Evolutionary conservation across 1,284 basidiomycete species (phyloP), one percentile per base, ranked within the genome.

Genomic region (Cystodermella granulosa): DNA sequence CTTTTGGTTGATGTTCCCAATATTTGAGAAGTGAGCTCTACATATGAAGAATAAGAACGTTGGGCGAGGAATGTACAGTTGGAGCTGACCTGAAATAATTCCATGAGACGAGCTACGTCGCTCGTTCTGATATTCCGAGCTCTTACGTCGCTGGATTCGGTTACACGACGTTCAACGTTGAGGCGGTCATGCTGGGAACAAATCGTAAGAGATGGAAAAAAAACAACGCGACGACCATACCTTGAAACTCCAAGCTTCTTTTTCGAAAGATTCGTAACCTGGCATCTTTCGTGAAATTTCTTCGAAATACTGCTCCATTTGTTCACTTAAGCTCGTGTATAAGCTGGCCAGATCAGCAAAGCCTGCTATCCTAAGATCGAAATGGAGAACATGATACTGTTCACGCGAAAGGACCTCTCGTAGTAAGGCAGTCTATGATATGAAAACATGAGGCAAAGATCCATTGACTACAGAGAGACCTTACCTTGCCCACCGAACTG

Each of bases 41-140:
- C 11, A n/a, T 28, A 48, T 26, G 37, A 42, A 11, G 40, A 18
- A 34, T 48, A 49, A 41, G 16, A 43, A 24, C 8, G 38, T 49
- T 42, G 34, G 49, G 26, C 40, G 41, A 34, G 11, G 45, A 34
- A 37, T 37, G 47, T 21, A 50, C 28, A 28, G 15, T n/a, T 43
- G 47, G 34, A 22, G 41, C 59, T 40, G 52, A 76, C 84, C 65
- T 87, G 87, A 60, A 91, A 88, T 2, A 89, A 65, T 57, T 90
- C 88, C 82, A 91, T 84, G 13, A 91, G 68, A n/a, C 85, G 75
- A 3, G 87, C 84, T 39, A 91, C 71, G 56, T 91, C 88, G 53
- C 84, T 84, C 1, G 87, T 87, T 59, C 77, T 80, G 46, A 89
- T 77, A 39, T 71, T 69, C 8, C 64, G 62, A 41, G 65, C 56